Conservation (phyloP, 2,329 filamentous ascomycete species). For the Hypoxylon sp. region DNA sequence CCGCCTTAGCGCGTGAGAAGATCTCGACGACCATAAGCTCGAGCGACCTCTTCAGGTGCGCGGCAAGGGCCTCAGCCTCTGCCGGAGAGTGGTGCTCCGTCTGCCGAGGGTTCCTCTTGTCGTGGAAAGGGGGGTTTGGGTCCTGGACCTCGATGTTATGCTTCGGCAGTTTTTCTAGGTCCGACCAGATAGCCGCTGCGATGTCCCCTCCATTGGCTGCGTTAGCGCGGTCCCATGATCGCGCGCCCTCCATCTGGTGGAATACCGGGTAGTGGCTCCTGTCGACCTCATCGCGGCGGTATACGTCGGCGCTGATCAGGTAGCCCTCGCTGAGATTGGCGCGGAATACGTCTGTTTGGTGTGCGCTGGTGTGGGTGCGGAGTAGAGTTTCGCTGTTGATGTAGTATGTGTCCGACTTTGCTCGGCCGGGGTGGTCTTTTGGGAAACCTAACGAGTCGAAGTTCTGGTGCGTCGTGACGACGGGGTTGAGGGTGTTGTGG, state of each 20-base stretch:
- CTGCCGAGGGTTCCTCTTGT: slow-evolving; percentile 88
- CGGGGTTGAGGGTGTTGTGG: slow-evolving; percentile 84
- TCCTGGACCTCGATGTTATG: slow-evolving; percentile 87
- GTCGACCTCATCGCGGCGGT: slow-evolving; percentile 94
- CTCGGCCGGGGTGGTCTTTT: slow-evolving; percentile 87
- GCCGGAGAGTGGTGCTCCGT: slow-evolving; percentile 76
- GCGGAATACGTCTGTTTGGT: slow-evolving; percentile 87
- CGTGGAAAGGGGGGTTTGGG: slow-evolving; percentile 82
- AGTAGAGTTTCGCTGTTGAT: slow-evolving; percentile 87
- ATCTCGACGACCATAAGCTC: slow-evolving; percentile 93
- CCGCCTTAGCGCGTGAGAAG: slow-evolving; percentile 82
- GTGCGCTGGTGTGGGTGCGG: slow-evolving; percentile 93
- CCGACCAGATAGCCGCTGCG: slow-evolving; percentile 76
- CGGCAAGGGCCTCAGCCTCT: slow-evolving; percentile 85
- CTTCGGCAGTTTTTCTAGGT: slow-evolving; percentile 78
- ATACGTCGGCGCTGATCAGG: slow-evolving; percentile 94
- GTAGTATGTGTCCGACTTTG: slow-evolving; percentile 94
- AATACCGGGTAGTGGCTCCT: slow-evolving; percentile 96
- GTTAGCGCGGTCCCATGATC: slow-evolving; percentile 83
- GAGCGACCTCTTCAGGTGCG: slow-evolving; percentile 89
- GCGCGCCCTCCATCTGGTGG: slow-evolving; percentile 98
- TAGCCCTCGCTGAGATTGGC: slow-evolving; percentile 82
- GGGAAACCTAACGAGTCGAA: slow-evolving; percentile 98
- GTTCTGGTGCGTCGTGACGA: slow-evolving; percentile 88
- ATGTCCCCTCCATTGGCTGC: slow-evolving; percentile 72